Conservation (phyloP, 306 rosid genomes). For the Trichosanthes truncata region DNA sequence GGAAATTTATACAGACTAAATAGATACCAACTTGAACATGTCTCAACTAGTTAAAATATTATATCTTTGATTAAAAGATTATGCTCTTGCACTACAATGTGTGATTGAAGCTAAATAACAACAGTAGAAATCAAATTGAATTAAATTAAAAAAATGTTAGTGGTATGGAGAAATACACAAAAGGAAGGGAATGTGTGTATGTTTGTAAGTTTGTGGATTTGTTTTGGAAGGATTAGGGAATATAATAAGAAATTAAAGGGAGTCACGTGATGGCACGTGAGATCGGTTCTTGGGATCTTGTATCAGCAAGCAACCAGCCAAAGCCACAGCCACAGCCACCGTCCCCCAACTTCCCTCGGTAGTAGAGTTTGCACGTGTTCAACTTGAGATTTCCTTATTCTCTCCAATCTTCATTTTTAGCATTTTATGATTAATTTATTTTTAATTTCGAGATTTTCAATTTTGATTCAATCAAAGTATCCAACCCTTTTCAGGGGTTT, state of each 20-base stretch:
- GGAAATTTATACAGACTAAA: too few relatives aligned
- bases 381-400: neutral
- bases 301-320: too few relatives aligned
- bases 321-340: neutral
- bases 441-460: neutral
- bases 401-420: neutral
- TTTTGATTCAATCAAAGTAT: neutral
- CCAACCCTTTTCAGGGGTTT: too few relatives aligned
- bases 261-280: neutral
- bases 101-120: too few relatives aligned
- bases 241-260: neutral
- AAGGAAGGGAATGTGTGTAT: neutral
- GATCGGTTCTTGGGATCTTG: neutral
- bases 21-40: too few relatives aligned
- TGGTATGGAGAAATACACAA: neutral
- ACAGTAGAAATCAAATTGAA: too few relatives aligned
- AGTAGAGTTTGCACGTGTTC: neutral
- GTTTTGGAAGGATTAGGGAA: neutral
- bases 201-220: neutral
- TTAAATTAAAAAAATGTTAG: neutral
- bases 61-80: too few relatives aligned
- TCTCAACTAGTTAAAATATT: too few relatives aligned
- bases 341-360: neutral
- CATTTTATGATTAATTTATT: neutral
- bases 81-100: too few relatives aligned